Conservation (phyloP, 208 protist genomes). For the Strigomonas culicis region DNA sequence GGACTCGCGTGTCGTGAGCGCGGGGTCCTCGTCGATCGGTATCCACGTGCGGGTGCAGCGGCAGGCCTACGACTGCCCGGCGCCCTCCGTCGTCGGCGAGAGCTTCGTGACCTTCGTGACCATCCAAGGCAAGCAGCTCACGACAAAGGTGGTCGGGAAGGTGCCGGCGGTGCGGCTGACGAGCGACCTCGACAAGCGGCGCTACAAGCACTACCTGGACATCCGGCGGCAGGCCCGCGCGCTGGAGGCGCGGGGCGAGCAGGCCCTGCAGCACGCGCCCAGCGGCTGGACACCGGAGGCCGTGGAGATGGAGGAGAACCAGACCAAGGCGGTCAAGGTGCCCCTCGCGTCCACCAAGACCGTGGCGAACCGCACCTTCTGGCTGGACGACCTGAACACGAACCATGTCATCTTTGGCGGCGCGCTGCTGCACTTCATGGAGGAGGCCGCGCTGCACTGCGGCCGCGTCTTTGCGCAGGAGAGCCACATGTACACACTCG, state of each 20-base stretch:
- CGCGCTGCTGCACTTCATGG: slow-evolving; percentile 37
- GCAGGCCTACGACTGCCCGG: slow-evolving; percentile 21
- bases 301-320: slow-evolving; percentile 2
- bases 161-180: slow-evolving; percentile 5
- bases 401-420: slow-evolving; percentile 47
- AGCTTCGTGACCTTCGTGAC: slow-evolving; percentile 21
- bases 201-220: slow-evolving; percentile 20
- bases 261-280: not conserved
- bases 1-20: slow-evolving; percentile 18
- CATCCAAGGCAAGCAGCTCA: slow-evolving; percentile 2
- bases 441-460: slow-evolving; percentile 32
- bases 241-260: not conserved
- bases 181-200: slow-evolving; percentile 6
- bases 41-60: slow-evolving; percentile 26
- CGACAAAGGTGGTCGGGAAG: not conserved
- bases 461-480: slow-evolving; percentile 25
- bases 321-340: not conserved
- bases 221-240: slow-evolving; percentile 9
- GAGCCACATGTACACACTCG: slow-evolving; percentile 24
- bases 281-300: slow-evolving; percentile 1
- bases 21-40: slow-evolving; percentile 22
- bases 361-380: slow-evolving; percentile 11
- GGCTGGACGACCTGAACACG: slow-evolving; percentile 19
- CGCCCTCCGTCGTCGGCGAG: slow-evolving; percentile 16
- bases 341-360: not conserved